Evolutionary conservation across 2,329 filamentous ascomycete species (phyloP).

Genomic region (Lasiodiplodia citricola): DNA sequence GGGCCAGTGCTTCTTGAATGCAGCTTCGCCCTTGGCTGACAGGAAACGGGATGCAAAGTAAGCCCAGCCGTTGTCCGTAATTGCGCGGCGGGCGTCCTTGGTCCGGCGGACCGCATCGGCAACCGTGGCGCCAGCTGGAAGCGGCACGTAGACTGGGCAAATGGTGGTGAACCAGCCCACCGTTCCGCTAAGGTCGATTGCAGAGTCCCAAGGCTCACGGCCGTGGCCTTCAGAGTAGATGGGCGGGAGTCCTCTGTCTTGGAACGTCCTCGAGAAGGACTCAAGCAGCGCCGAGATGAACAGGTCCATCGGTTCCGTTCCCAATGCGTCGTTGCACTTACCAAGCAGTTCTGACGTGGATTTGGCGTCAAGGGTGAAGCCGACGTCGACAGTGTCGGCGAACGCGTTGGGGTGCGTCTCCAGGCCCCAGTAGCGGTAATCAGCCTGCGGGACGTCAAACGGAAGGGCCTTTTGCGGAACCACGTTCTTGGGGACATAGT

Average conservation of each 20-base stretch:
- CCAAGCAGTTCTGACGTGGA: constrained; percentile 34
- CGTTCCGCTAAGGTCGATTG: constrained; percentile 32
- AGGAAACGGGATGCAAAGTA: constrained; percentile 9
- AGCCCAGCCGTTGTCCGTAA: constrained; percentile 13
- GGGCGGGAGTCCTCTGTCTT: constrained; percentile 8
- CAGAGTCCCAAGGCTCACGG: constrained; percentile 32
- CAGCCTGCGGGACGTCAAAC: constrained; percentile 35
- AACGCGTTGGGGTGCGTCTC: constrained; percentile 38
- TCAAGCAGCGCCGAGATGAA: constrained; percentile 10
- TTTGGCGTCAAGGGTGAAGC: constrained; percentile 38
- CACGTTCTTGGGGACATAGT: constrained; percentile 32
- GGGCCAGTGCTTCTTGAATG: constrained; percentile 1
- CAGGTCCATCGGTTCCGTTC: constrained; percentile 21
- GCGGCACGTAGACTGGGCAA: constrained; percentile 3
- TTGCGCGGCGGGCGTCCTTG: background rate
- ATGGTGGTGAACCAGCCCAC: constrained; percentile 34
- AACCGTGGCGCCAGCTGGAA: background rate
- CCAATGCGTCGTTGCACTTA: constrained; percentile 15
- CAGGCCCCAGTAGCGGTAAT: constrained; percentile 48
- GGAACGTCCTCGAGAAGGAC: constrained; percentile 14
- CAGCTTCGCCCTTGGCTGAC: background rate
- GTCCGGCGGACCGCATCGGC: background rate
- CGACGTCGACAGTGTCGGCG: constrained; percentile 40
- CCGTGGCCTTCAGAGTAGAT: constrained; percentile 34
- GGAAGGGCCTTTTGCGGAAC: constrained; percentile 34